Evolutionary conservation across 257 asterid species (phyloP), one percentile per base, ranked within the genome.

Genomic region (Vinca minor): DNA sequence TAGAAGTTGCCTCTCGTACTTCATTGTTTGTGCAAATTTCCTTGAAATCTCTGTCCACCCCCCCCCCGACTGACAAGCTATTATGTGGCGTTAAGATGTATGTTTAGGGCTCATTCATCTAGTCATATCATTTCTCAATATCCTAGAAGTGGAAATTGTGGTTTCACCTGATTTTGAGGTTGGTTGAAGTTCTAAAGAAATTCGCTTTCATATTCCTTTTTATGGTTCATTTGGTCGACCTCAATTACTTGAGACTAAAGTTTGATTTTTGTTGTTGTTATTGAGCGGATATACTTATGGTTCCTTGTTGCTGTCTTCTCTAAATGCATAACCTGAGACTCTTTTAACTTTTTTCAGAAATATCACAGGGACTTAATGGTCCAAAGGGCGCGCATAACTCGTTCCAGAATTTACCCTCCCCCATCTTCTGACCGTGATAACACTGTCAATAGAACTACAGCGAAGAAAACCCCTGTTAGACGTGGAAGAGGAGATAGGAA

Each of bases 351-450:
- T n/a, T 65, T 73, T 47, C 91, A 89, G 98, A 86, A 83, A 59
- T 92, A 89, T 80, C 98, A 92, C 78, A 80, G 93, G 75, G 96
- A 92, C 62, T 53, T 93, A 69, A 64, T 93, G 82, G 91, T 81
- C 71, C 88, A 81, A 78, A 85, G 81, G 82, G 91, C 91, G 63
- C 94, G 65, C 52, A 9, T 73, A 78, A 77, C 83, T 57, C 65
- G 36, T 54, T 56, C 73, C 14, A 73, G 77, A 76, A 69, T 39
- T 59, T 70, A 64, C 48, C 63, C 73, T 69, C 81, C 74, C 63
- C 89, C 91, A 9, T 55, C 72, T 63, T 8, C 66, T 21, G 63
- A 57, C 61, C 83, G 32, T 57, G 79, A 71, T 29, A 77, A 47
- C 56, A 63, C 59, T 3, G 32, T 77, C n/a, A 74, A 45, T 67